Percentiles rank a stretch among this genome's conserved stretches.
Conservation (phyloP, 345 rosid genomes). For the Linum trigynum region DNA sequence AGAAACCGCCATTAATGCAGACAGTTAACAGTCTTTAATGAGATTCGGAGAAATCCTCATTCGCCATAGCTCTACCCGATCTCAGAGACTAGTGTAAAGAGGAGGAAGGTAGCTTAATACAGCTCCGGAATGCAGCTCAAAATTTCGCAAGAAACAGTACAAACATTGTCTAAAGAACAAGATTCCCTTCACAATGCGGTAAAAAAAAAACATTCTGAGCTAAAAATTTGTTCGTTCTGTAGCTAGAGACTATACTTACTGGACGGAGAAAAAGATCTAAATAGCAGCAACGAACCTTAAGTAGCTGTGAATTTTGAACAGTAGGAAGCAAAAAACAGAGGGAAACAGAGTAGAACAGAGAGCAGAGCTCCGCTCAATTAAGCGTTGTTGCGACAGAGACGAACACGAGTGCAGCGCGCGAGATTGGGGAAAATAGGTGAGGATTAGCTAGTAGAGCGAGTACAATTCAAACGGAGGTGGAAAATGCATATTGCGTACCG, state of each 20-base stretch:
- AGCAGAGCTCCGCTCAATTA: too few species aligned
- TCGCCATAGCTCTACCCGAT: conserved; percentile 3
- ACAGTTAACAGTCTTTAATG: neutral
- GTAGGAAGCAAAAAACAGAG: neutral
- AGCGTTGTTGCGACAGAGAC: too few species aligned
- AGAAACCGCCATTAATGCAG: too few species aligned
- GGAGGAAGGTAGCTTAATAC: neutral
- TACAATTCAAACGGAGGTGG: too few species aligned
- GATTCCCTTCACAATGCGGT: too few species aligned
- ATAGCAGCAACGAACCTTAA: neutral
- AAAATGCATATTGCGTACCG: too few species aligned
- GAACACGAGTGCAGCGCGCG: neutral
- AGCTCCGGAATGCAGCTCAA: neutral
- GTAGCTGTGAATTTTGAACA: neutral
- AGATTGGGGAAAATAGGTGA: too few species aligned
- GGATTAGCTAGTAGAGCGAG: neutral
- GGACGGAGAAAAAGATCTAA: neutral
- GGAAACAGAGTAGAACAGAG: too few species aligned
- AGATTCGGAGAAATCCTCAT: neutral
- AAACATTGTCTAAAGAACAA: neutral
- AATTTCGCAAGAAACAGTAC: neutral
- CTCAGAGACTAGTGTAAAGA: neutral
- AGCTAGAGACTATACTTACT: neutral
- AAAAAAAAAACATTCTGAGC: too few species aligned
- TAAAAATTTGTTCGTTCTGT: too few species aligned